A percentile compares a stretch with the other conserved stretches of the same genome.
Evolutionary conservation across 164 flowering plant species (phyloP).

Genomic region (Buxus sempervirens): DNA sequence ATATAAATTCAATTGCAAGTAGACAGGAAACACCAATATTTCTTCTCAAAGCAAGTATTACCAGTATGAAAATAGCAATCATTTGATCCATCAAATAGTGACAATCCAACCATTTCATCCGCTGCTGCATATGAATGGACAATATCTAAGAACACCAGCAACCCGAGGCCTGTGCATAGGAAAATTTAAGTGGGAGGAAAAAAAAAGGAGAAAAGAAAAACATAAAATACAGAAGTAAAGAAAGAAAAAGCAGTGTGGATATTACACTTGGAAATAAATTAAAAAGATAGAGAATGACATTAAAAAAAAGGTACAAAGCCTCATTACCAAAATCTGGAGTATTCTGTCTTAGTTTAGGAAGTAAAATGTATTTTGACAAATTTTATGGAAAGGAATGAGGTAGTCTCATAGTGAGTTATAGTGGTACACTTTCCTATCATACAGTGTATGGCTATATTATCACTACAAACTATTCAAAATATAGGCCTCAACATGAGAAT

Average conservation of each 20-base stretch:
- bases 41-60: slow-evolving; percentile 20
- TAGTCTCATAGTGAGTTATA: too few species aligned
- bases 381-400: too few species aligned
- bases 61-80: slow-evolving; percentile 97
- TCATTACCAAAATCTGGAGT: not conserved
- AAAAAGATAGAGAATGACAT: not conserved
- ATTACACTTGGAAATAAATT: not conserved
- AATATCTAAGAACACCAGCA: slow-evolving; percentile 86
- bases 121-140: slow-evolving; percentile 96
- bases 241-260: slow-evolving; percentile 1
- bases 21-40: not conserved
- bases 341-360: too few species aligned
- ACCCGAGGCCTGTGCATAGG: slow-evolving; percentile 57
- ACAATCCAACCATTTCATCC: slow-evolving; percentile 94
- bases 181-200: not conserved
- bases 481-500: too few species aligned
- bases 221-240: too few species aligned
- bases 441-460: too few species aligned
- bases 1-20: not conserved
- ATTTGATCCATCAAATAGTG: slow-evolving; percentile 92
- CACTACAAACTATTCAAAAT: too few species aligned
- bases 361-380: too few species aligned
- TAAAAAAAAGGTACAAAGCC: not conserved
- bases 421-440: too few species aligned
- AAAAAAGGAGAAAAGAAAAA: too few species aligned